Evolutionary conservation across 805 yeast species (phyloP), one percentile per base, ranked within the genome.

Genomic region (Wickerhamiella allomyrinae): DNA sequence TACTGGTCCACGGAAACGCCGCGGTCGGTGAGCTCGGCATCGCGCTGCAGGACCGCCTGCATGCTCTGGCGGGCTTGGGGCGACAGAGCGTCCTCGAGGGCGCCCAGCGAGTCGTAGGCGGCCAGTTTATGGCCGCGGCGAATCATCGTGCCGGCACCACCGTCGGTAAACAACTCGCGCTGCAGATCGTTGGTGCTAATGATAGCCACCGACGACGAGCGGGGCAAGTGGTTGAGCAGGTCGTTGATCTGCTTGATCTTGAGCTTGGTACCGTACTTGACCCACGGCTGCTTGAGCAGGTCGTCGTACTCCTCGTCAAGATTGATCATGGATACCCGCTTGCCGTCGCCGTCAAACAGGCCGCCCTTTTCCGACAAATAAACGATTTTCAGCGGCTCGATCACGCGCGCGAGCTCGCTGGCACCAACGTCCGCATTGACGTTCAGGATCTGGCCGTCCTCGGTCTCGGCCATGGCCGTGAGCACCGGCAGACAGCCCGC

Each of bases 401-500:
- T 83, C 41, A 84, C 95, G 57, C 96, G 74, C 20, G 98, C 96
- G 51, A 91, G 71, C 64, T 91, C 97, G 54, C 96, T 94, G 37
- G 99, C 99, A 34, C 97, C 98, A 41, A 91, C 95, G 59, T 91
- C 99, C 7, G 99, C 99, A 59, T 91, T 91, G 46, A 91, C 97
- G 55, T 91, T 91, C 60, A 91, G 71, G 61, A 91, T 81, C 68
- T 91, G 99, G 25, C 99, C 98, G 2, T 91, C 83, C 14, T 91
- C 74, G 15, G 97, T 91, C 65, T 91, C 99, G 7, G 98, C 98
- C 53, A 91, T 66, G 1, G 97, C 89, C 1, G 99, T 91, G 58
- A 91, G 73, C 51, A 91, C 87, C 22, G 99, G 99, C 56, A 91
- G 70, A 42, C 95, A 94, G 41, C 99, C 99, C 7, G 95, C 95